Conservation (phyloP, 345 rosid species). For the Bruguiera gymnorhiza region DNA sequence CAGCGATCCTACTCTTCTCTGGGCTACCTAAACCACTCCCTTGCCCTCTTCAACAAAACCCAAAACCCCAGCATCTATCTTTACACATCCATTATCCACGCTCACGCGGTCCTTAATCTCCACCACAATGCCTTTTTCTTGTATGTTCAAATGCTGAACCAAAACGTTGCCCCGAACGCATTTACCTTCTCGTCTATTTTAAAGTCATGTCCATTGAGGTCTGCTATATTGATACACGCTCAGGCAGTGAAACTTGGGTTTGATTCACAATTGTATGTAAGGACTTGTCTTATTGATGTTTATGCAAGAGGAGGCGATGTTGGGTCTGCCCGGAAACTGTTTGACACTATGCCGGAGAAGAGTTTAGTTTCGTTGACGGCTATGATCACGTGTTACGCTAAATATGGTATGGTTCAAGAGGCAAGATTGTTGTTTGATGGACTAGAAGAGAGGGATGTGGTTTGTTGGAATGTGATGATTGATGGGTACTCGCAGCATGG, state of each 20-base stretch:
- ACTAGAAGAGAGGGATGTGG: constrained; percentile 47
- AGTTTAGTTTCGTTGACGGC: constrained; percentile 61
- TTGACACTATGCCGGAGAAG: constrained; percentile 58
- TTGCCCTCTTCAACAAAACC: constrained; percentile 51
- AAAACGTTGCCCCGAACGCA: constrained; percentile 49
- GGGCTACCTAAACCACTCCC: constrained; percentile 43
- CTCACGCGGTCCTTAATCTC: constrained; percentile 38
- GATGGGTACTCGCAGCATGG: constrained; percentile 59
- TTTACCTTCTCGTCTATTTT: constrained; percentile 70
- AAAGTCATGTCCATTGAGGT: constrained; percentile 50
- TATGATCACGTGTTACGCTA: constrained; percentile 73
- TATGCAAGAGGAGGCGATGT: constrained; percentile 64
- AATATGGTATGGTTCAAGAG: constrained; percentile 43
- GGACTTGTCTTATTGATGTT: constrained; percentile 59
- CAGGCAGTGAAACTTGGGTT: constrained; percentile 60
- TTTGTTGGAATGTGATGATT: constrained; percentile 81
- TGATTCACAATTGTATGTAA: constrained; percentile 57
- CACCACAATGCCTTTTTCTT: constrained; percentile 42
- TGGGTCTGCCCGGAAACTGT: constrained; percentile 53
- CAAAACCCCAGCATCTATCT: constrained; percentile 50
- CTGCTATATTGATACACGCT: constrained; percentile 45
- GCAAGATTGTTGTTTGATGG: constrained; percentile 56
- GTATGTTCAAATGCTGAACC: constrained; percentile 47
- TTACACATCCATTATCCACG: constrained; percentile 59
- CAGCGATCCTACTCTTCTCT: constrained; percentile 74